Conservation (phyloP, 441 rosid species). For the Populus hybrid region DNA sequence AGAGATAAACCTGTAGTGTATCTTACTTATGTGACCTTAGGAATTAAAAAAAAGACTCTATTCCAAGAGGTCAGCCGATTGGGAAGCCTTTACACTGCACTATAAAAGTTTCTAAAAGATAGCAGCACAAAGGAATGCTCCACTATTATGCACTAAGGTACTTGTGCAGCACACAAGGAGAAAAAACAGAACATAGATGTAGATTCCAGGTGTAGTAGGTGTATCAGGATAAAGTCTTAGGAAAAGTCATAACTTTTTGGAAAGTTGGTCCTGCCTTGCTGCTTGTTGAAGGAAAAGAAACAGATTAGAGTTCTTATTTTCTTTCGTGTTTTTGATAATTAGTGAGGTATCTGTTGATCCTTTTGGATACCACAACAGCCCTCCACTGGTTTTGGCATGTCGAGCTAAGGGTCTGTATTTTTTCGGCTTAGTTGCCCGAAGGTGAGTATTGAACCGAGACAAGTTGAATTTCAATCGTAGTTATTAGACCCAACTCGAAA, state of each 20-base stretch:
- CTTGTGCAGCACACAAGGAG: background rate
- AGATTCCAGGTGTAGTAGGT: background rate
- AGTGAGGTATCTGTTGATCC: background rate
- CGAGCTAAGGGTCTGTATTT: too few relatives aligned
- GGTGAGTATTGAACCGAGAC: background rate
- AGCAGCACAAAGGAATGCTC: conserved; percentile 3
- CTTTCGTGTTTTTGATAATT: background rate
- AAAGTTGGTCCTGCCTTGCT: too few relatives aligned
- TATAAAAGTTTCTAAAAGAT: background rate
- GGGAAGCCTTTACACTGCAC: conserved; percentile 9
- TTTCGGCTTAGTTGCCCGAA: too few relatives aligned
- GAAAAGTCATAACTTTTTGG: too few relatives aligned
- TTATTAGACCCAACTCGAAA: too few relatives aligned
- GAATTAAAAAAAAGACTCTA: conserved; percentile 11
- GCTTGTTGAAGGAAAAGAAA: too few relatives aligned
- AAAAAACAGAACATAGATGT: background rate
- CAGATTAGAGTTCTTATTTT: too few relatives aligned
- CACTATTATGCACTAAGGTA: too few relatives aligned
- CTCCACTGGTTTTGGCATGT: background rate
- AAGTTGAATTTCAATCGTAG: rapidly evolving
- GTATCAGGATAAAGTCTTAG: background rate
- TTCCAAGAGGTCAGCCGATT: conserved; percentile 22
- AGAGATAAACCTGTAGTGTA: background rate
- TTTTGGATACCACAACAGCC: background rate
- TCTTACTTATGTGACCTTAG: conserved; percentile 1